Evolutionary conservation across 148 eudicot species (phyloP).

Genomic region (Tetragonia tetragonoides): DNA sequence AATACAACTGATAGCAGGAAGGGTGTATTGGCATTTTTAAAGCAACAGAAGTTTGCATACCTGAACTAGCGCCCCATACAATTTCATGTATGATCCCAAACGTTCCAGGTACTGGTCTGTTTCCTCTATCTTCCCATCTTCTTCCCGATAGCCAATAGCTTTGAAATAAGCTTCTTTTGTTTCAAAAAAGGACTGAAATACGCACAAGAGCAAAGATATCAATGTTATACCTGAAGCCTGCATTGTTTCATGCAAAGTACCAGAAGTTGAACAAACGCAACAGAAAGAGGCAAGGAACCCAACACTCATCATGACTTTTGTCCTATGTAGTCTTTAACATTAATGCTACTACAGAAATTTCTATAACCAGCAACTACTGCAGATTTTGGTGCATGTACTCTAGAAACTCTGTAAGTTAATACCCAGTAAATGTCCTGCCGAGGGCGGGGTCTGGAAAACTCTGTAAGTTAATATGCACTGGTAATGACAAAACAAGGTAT

Average conservation of each 20-base stretch:
- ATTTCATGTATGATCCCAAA: conserved; percentile 56
- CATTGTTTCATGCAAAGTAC: not conserved
- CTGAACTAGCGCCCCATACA: conserved; percentile 95
- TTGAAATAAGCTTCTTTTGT: conserved; percentile 56
- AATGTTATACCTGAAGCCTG: not conserved
- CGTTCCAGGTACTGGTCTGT: conserved; percentile 54
- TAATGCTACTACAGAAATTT: not conserved
- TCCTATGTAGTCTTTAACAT: not conserved
- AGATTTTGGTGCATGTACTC: not conserved
- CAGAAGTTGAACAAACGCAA: not conserved
- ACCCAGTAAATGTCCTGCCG: too few relatives aligned
- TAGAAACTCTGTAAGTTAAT: not conserved
- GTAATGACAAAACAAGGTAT: conserved; percentile 2
- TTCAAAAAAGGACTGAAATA: conserved; percentile 47
- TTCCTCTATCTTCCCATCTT: conserved; percentile 61
- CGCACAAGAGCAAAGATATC: conserved; percentile 10
- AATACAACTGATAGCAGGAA: not conserved
- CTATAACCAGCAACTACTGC: not conserved
- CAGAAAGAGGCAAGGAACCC: not conserved
- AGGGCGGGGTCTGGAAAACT: too few relatives aligned
- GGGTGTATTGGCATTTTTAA: not conserved
- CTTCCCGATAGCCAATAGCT: conserved; percentile 71
- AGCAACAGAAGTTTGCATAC: conserved; percentile 33
- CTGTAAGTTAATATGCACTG: not conserved
- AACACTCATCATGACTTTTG: too few relatives aligned